Percentiles rank a stretch among this genome's conserved stretches.
Conservation (phyloP, 768 basidiomycete species). For the Leccinum sublutescens region DNA sequence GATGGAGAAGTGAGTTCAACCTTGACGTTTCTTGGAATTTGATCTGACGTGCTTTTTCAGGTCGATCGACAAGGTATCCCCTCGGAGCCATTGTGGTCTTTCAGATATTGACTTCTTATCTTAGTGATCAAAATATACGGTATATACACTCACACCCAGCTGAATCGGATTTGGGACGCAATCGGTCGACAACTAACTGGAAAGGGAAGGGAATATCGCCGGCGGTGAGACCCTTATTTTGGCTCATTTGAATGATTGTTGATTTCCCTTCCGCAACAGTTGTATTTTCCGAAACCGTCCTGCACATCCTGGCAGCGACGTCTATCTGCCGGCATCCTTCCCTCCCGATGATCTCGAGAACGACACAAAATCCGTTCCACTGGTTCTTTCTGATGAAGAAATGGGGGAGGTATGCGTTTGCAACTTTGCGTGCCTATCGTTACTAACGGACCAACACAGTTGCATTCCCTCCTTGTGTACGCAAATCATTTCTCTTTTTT, state of each 20-base stretch:
- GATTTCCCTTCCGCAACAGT: conserved; percentile 24
- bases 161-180: conserved; percentile 47
- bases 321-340: conserved; percentile 51
- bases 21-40: no score
- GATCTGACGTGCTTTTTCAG: no score
- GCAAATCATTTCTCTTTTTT: conserved; percentile 16
- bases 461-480: conserved; percentile 61
- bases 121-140: conserved; percentile 50
- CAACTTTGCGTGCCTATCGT: background rate
- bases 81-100: background rate
- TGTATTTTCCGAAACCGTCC: conserved; percentile 45
- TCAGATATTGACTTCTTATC: background rate
- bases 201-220: conserved; percentile 52
- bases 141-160: conserved; percentile 48
- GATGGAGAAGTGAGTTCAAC: no score
- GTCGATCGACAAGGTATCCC: no score
- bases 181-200: conserved; percentile 41
- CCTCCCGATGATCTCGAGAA: conserved; percentile 35
- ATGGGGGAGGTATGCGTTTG: conserved; percentile 42
- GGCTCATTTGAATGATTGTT: background rate
- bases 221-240: conserved; percentile 36
- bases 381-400: conserved; percentile 43
- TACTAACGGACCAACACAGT: conserved; percentile 29
- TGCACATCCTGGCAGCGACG: conserved; percentile 35
- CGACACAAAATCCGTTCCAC: conserved; percentile 17